These are phyloP conservation scores for Nothophoma quercina DNA, from an alignment of 2,329 filamentous ascomycete genomes.

Conservation along the genomic window DNA sequence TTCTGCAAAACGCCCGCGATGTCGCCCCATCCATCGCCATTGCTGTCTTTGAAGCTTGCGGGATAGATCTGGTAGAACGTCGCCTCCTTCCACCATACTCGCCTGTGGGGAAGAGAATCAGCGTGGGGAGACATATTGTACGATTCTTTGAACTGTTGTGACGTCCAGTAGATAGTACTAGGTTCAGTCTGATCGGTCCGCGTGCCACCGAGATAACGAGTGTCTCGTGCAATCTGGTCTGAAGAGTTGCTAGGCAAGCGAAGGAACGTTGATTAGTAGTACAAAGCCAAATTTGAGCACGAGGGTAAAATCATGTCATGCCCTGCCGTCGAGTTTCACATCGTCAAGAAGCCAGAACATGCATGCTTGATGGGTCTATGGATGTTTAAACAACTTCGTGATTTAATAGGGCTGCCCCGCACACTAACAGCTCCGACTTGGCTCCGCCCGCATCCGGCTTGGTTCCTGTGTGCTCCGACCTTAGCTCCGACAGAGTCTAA, in stretches of 20 bases:
- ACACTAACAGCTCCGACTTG: constrained; percentile 2
- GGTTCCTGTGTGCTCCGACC: background rate
- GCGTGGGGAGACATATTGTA: constrained; percentile 35
- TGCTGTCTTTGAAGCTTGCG: constrained; percentile 58
- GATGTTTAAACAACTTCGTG: background rate
- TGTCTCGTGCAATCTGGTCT: no score
- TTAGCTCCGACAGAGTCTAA: background rate
- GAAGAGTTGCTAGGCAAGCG: no score
- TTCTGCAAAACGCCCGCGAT: constrained; percentile 69
- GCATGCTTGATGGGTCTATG: background rate
- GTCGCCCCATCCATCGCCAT: constrained; percentile 68
- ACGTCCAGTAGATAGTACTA: no score
- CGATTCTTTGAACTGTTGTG: background rate
- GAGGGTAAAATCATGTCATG: background rate
- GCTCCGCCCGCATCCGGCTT: constrained; percentile 1
- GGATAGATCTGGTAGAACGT: constrained; percentile 57
- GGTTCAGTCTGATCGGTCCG: no score
- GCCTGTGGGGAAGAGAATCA: constrained; percentile 31
- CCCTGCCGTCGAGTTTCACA: background rate
- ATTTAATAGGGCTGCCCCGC: constrained; percentile 1
- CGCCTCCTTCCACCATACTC: constrained; percentile 56
- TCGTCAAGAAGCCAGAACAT: background rate
- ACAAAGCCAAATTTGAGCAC: background rate
- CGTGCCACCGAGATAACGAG: no score
- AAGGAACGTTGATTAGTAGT: background rate